Conservation (phyloP, 176 grass and related monocot species). For the Oryza officinalis region DNA sequence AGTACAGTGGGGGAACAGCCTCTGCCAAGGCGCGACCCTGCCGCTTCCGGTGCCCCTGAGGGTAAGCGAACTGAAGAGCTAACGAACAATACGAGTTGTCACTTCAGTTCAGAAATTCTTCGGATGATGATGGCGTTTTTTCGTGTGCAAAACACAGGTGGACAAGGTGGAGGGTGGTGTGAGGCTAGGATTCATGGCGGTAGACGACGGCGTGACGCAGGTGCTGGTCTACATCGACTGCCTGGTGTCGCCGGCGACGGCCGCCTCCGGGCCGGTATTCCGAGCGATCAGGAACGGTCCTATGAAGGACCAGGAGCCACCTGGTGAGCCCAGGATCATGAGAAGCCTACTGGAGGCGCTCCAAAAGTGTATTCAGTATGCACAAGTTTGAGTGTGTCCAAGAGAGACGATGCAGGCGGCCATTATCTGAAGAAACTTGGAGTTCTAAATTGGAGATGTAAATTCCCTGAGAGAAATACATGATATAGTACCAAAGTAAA, state of each 20-base stretch:
- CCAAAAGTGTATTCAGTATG: constrained; percentile 66
- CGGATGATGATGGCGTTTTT: neutral
- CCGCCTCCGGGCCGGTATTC: constrained; percentile 58
- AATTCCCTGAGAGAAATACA: neutral
- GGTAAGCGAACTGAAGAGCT: constrained; percentile 31
- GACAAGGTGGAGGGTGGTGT: constrained; percentile 77
- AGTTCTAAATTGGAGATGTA: neutral
- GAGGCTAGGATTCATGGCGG: constrained; percentile 63
- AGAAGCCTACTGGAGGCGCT: constrained; percentile 85
- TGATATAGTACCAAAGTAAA: neutral
- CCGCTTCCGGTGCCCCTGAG: constrained; percentile 89
- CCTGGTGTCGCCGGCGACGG: constrained; percentile 57
- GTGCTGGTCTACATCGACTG: constrained; percentile 88
- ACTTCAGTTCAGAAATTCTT: neutral
- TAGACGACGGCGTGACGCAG: constrained; percentile 56
- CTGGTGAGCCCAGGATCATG: constrained; percentile 87
- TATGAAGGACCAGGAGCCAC: constrained; percentile 64
- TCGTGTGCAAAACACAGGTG: constrained; percentile 56
- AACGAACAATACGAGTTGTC: neutral
- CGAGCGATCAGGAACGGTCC: constrained; percentile 71
- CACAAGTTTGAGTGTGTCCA: constrained; percentile 47
- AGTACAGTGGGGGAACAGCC: constrained; percentile 83
- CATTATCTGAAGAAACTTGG: neutral
- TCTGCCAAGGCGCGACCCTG: constrained; percentile 90
- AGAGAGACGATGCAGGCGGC: neutral